phyloP scores from a whole-genome alignment of 495 filamentous ascomycete genomes.

The Astrothelium subdiscretum region DNA sequence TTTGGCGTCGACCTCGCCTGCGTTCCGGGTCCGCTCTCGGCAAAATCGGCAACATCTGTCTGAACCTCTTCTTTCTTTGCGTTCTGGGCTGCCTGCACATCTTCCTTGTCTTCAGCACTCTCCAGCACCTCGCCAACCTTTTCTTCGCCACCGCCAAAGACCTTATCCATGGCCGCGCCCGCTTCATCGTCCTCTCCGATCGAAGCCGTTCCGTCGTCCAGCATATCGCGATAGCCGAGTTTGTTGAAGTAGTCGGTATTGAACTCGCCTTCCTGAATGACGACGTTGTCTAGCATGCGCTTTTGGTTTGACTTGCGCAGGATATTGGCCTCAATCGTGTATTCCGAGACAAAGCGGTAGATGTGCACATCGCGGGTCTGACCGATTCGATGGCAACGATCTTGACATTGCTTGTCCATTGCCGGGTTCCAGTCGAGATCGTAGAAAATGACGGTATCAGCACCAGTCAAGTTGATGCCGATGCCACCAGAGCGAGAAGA shows the following conservation, averaged over 20 bases:
- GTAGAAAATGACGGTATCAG: conserved; percentile 98
- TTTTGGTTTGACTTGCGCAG: conserved; percentile 94
- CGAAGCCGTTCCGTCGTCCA: conserved; percentile 47
- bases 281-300: conserved; percentile 91
- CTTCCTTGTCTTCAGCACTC: conserved; percentile 84
- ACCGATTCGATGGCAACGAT: conserved; percentile 93
- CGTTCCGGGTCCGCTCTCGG: conserved; percentile 43
- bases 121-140: conserved; percentile 58
- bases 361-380: conserved; percentile 98
- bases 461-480: conserved; percentile 92
- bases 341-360: conserved; percentile 91
- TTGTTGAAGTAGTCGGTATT: conserved; percentile 96
- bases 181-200: conserved; percentile 48
- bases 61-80: conserved; percentile 72
- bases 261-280: conserved; percentile 97
- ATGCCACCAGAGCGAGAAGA: conserved; percentile 89
- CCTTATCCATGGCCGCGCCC: conserved; percentile 73
- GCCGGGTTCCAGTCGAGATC: conserved; percentile 99
- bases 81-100: conserved; percentile 80
- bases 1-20: conserved; percentile 25
- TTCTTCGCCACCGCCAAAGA: conserved; percentile 49
- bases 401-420: conserved; percentile 99
- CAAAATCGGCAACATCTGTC: conserved; percentile 83
- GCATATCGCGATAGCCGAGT: conserved; percentile 56
- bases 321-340: conserved; percentile 98